phyloP scores from a whole-genome alignment of 768 basidiomycete genomes.

The Mycena latifolia region DNA sequence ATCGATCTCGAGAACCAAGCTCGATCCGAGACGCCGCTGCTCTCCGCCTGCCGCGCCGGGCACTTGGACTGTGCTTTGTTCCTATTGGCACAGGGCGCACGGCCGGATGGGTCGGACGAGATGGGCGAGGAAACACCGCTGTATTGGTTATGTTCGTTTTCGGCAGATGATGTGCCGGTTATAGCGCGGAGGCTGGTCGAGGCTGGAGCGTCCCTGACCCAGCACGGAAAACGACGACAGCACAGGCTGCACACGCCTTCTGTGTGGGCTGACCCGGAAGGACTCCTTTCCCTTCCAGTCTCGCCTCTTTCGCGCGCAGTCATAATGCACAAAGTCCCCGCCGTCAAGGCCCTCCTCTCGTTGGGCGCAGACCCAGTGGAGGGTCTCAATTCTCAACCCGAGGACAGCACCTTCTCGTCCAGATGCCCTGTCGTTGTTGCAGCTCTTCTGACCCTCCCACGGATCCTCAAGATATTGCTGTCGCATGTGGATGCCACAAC shows the following conservation, averaged over 20 bases:
- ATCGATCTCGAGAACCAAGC: slow-evolving; percentile 19
- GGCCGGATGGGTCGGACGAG: slow-evolving; percentile 12
- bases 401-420: too few relatives aligned
- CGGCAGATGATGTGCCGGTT: background rate
- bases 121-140: slow-evolving; percentile 16
- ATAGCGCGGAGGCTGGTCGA: background rate
- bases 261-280: slow-evolving; percentile 24
- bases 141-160: slow-evolving; percentile 27
- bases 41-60: slow-evolving; percentile 21
- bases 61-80: slow-evolving; percentile 26
- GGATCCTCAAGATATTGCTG: background rate
- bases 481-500: background rate
- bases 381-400: background rate
- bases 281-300: slow-evolving; percentile 12
- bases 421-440: background rate
- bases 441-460: background rate
- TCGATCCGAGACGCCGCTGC: slow-evolving; percentile 18
- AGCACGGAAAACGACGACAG: background rate
- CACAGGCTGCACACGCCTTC: background rate
- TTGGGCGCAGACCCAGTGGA: slow-evolving; percentile 27
- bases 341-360: slow-evolving; percentile 13
- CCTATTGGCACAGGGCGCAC: slow-evolving; percentile 22
- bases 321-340: slow-evolving; percentile 21
- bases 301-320: slow-evolving; percentile 29
- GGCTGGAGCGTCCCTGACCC: background rate